These are phyloP conservation scores for Fulvia fulva DNA, from an alignment of 2,329 filamentous ascomycete species.

Conservation along the genomic window DNA sequence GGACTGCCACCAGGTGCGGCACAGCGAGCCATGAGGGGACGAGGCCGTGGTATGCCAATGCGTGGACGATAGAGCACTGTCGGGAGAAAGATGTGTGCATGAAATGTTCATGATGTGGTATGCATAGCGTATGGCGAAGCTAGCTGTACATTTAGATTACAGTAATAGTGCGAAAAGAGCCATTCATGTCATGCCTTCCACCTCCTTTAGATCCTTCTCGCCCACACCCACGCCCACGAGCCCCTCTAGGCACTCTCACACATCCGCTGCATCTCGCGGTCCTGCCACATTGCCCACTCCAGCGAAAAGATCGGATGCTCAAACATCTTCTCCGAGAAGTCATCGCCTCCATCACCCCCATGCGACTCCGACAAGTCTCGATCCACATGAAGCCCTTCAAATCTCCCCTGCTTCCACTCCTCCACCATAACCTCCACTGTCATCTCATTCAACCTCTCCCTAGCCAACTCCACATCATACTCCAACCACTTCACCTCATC, in stretches of 20 bases:
- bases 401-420: not conserved
- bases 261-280: not conserved
- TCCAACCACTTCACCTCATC: not conserved
- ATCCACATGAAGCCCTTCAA: not conserved
- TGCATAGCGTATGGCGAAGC: slow-evolving; percentile 4
- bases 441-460: not conserved
- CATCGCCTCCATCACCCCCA: not conserved
- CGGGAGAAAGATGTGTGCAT: slow-evolving; percentile 10
- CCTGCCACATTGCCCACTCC: not conserved
- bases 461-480: not conserved
- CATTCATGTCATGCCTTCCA: not conserved
- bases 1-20: slow-evolving; percentile 64
- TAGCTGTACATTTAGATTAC: slow-evolving; percentile 2
- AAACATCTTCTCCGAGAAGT: not conserved
- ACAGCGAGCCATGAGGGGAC: slow-evolving; percentile 79
- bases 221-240: not conserved
- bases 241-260: not conserved
- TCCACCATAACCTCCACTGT: not conserved
- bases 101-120: not conserved
- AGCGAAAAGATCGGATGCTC: not conserved
- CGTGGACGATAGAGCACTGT: slow-evolving; percentile 20
- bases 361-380: too few species aligned
- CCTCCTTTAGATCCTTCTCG: not conserved
- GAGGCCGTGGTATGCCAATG: slow-evolving; percentile 80
- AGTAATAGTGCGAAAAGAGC: not conserved